These are phyloP conservation scores for Tricholoma terreum DNA, from an alignment of 768 basidiomycete genomes.

Conservation along the genomic window DNA sequence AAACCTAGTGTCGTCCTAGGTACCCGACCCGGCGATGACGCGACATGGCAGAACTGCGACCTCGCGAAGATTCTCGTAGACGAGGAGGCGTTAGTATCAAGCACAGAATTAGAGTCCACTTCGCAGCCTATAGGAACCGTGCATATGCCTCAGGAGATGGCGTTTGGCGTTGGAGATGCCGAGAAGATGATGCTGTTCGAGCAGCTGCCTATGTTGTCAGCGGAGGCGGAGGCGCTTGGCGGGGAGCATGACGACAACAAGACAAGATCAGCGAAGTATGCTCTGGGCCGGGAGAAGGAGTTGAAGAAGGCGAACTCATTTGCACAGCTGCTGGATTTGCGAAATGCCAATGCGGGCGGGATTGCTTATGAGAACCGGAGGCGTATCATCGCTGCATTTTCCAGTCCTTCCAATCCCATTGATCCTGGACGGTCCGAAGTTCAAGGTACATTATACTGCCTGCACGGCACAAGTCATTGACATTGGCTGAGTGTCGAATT, in stretches of 20 bases:
- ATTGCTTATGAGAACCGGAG: slow-evolving; percentile 84
- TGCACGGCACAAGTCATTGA: neutral
- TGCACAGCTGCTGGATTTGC: slow-evolving; percentile 72
- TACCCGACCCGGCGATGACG: slow-evolving; percentile 57
- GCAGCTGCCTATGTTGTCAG: slow-evolving; percentile 56
- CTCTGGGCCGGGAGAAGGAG: slow-evolving; percentile 26
- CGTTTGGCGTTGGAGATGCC: slow-evolving; percentile 60
- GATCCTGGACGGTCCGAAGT: slow-evolving; percentile 87
- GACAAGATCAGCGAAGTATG: slow-evolving; percentile 13
- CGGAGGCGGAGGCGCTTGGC: slow-evolving; percentile 22
- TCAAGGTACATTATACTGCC: slow-evolving; percentile 58
- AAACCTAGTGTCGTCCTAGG: slow-evolving; percentile 75
- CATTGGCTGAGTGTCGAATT: neutral
- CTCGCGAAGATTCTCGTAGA: slow-evolving; percentile 64
- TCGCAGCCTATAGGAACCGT: slow-evolving; percentile 36
- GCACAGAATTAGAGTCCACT: slow-evolving; percentile 22
- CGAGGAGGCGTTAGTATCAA: slow-evolving; percentile 40
- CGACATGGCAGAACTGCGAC: slow-evolving; percentile 65
- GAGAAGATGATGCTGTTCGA: slow-evolving; percentile 67
- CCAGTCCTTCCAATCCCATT: slow-evolving; percentile 57
- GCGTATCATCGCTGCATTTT: slow-evolving; percentile 78
- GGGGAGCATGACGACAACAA: neutral
- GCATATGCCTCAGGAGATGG: slow-evolving; percentile 48
- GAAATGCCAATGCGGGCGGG: slow-evolving; percentile 85
- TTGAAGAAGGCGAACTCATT: slow-evolving; percentile 51